These are phyloP conservation scores for Malus orientalis DNA, from an alignment of 306 rosid species.

Conservation along the genomic window DNA sequence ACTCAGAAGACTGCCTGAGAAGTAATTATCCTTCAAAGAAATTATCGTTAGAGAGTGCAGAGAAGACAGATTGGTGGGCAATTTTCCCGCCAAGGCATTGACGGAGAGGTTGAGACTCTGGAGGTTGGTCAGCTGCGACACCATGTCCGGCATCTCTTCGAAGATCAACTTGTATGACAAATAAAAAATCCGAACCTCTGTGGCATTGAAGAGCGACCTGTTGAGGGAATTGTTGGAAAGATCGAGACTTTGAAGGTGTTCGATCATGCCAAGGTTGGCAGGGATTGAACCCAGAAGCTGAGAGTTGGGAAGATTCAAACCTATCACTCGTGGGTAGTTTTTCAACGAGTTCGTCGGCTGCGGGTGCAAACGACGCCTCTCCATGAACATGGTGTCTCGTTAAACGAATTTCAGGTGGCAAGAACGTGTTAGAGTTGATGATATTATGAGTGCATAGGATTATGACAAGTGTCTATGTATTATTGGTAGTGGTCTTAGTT, in stretches of 20 bases:
- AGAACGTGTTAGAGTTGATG: not conserved
- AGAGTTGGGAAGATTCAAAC: conserved; percentile 48
- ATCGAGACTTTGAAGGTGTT: conserved; percentile 57
- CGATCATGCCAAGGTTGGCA: conserved; percentile 54
- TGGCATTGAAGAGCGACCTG: conserved; percentile 40
- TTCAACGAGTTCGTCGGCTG: no score
- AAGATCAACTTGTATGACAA: conserved; percentile 49
- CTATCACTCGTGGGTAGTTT: conserved; percentile 25
- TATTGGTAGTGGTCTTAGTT: no score
- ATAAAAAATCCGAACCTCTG: conserved; percentile 43
- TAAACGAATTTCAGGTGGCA: conserved; percentile 41
- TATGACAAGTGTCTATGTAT: no score
- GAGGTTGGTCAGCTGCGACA: conserved; percentile 28
- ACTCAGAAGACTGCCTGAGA: conserved; percentile 43
- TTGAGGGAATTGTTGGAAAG: conserved; percentile 77
- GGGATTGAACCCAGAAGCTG: conserved; percentile 64
- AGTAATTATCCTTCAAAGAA: conserved; percentile 56
- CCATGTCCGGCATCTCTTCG: conserved; percentile 40
- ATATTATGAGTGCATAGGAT: no score
- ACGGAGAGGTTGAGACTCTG: conserved; percentile 60
- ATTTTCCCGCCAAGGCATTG: conserved; percentile 62
- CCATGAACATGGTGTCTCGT: conserved; percentile 70
- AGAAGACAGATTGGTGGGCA: conserved; percentile 39
- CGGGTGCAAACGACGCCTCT: conserved; percentile 47
- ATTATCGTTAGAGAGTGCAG: conserved; percentile 33